Percentiles rank a stretch among this genome's conserved stretches.
These are phyloP conservation scores for Epichloe brachyelytri DNA, from an alignment of 2,329 filamentous ascomycete genomes.

Conservation along the genomic window DNA sequence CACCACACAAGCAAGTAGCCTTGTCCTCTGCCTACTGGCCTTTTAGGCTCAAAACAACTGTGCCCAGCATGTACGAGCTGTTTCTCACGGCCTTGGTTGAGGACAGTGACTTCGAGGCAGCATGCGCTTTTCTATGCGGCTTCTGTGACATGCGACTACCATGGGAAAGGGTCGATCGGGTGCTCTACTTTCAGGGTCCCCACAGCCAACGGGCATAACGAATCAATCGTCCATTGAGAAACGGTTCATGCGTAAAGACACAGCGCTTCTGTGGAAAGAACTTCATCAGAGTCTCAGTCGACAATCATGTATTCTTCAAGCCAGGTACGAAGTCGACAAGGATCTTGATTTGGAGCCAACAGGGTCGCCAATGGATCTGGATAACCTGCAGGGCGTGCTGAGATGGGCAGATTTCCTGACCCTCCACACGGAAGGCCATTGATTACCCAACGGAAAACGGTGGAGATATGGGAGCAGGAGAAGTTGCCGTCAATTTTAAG, in stretches of 20 bases:
- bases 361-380: constrained; percentile 24
- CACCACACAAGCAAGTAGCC: not conserved
- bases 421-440: constrained; percentile 33
- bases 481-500: constrained; percentile 34
- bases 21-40: not conserved
- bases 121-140: constrained; percentile 41
- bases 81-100: constrained; percentile 43
- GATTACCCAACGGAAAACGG: constrained; percentile 39
- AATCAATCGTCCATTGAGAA: constrained; percentile 27
- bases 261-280: constrained; percentile 33
- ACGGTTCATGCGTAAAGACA: constrained; percentile 24
- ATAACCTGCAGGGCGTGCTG: constrained; percentile 33
- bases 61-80: constrained; percentile 40
- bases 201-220: constrained; percentile 31
- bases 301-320: constrained; percentile 44
- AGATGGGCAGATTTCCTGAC: constrained; percentile 48
- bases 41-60: not conserved
- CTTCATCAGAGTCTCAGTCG: constrained; percentile 40
- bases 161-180: constrained; percentile 34
- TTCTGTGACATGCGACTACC: constrained; percentile 40
- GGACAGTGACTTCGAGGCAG: constrained; percentile 34
- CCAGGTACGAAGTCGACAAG: constrained; percentile 39
- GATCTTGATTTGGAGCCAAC: constrained; percentile 32
- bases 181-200: constrained; percentile 41
- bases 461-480: constrained; percentile 41